Conservation (phyloP, 163 green algal species). For the Volvox carteri region DNA sequence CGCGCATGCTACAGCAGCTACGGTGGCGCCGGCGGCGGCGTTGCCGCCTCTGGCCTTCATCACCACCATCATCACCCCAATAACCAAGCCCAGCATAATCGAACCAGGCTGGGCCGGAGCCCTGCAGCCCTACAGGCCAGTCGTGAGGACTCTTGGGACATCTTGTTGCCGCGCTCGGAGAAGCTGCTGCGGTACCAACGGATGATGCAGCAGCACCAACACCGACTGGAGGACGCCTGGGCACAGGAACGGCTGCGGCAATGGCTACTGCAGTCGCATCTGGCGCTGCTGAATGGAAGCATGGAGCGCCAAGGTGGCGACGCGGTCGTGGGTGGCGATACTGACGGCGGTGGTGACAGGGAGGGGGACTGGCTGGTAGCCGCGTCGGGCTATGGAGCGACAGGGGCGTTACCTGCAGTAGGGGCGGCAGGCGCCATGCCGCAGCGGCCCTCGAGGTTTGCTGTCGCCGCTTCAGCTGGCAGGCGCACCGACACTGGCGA, state of each 20-base stretch:
- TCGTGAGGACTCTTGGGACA: conserved; percentile 9
- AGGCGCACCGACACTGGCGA: not conserved
- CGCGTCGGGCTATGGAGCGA: too few species aligned
- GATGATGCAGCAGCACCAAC: conserved; percentile 38
- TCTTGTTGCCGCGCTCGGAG: conserved; percentile 1
- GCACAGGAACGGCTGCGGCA: conserved; percentile 11
- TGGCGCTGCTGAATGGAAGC: not conserved
- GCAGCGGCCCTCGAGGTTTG: not conserved
- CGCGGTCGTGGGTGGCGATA: not conserved
- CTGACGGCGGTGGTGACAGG: not conserved
- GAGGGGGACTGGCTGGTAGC: too few species aligned
- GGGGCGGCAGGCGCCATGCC: not conserved
- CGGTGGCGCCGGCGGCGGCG: not conserved
- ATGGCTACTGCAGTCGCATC: conserved; percentile 20
- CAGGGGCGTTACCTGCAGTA: not conserved
- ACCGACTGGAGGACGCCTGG: conserved; percentile 19
- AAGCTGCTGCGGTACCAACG: not conserved
- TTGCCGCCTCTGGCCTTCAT: not conserved
- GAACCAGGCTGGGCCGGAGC: not conserved
- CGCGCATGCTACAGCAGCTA: not conserved
- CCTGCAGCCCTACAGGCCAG: not conserved
- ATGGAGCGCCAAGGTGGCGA: not conserved
- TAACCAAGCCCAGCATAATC: not conserved
- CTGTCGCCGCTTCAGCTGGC: too few species aligned
- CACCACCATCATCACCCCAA: not conserved